A percentile compares a stretch with the other conserved stretches of the same genome.
Evolutionary conservation across 2,329 filamentous ascomycete genomes (phyloP).

Genomic region (Keithomyces neogunnii): DNA sequence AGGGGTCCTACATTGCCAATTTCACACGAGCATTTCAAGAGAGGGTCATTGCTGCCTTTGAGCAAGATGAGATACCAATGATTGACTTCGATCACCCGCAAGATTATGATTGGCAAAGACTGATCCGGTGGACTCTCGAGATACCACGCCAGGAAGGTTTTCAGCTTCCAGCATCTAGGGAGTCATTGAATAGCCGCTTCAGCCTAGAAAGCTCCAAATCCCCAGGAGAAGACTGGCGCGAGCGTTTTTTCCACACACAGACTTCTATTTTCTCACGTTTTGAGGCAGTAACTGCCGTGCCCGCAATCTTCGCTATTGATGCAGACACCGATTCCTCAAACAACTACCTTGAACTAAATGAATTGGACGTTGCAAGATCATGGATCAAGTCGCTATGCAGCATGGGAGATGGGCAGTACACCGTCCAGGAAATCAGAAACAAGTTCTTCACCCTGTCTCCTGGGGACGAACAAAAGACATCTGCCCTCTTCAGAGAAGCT

Average conservation of each 20-base stretch:
- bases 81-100: conserved; percentile 56
- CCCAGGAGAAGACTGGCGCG: conserved; percentile 38
- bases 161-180: conserved; percentile 38
- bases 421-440: conserved; percentile 36
- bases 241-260: conserved; percentile 45
- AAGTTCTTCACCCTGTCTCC: conserved; percentile 42
- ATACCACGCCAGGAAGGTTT: conserved; percentile 37
- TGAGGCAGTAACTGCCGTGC: conserved; percentile 41
- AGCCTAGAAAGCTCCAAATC: conserved; percentile 27
- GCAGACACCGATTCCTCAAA: conserved; percentile 6
- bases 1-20: conserved; percentile 43
- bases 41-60: conserved; percentile 58
- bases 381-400: conserved; percentile 53
- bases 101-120: conserved; percentile 58
- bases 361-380: conserved; percentile 40
- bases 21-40: conserved; percentile 54
- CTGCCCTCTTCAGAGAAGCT: conserved; percentile 36
- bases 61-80: conserved; percentile 47
- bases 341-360: conserved; percentile 11
- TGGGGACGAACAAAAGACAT: conserved; percentile 29
- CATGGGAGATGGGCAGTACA: conserved; percentile 42
- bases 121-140: conserved; percentile 59
- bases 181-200: conserved; percentile 35
- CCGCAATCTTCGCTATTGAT: conserved; percentile 29
- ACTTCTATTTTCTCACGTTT: conserved; percentile 50